phyloP scores from a whole-genome alignment of 176 grass and related monocot genomes.

The Bromus sterilis region DNA sequence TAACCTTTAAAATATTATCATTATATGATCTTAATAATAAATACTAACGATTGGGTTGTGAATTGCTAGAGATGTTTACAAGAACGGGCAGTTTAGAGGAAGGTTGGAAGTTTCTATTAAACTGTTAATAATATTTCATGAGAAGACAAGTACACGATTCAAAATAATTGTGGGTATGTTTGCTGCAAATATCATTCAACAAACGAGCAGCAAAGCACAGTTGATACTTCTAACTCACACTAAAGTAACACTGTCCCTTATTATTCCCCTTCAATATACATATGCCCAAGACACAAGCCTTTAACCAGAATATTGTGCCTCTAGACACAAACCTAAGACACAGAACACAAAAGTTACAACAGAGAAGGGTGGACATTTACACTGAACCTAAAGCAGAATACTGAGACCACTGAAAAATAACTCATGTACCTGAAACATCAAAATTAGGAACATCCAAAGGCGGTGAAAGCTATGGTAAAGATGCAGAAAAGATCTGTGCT shows the following conservation, averaged over 20 bases:
- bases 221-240: not conserved
- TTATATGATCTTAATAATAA: not conserved
- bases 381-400: not conserved
- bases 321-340: not conserved
- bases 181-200: not conserved
- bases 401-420: not conserved
- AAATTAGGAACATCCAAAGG: slow-evolving; percentile 92
- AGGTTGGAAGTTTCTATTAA: not conserved
- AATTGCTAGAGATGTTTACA: not conserved
- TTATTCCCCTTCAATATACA: not conserved
- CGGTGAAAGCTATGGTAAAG: slow-evolving; percentile 98
- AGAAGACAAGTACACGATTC: not conserved
- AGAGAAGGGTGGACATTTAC: not conserved
- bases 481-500: slow-evolving; percentile 94
- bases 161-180: not conserved
- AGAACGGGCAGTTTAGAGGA: not conserved
- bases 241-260: not conserved
- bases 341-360: not conserved
- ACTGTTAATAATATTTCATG: not conserved
- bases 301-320: not conserved
- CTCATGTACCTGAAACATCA: slow-evolving; percentile 86
- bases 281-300: not conserved
- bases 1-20: not conserved
- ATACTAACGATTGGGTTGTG: not conserved
- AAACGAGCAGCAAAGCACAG: not conserved